phyloP scores from a whole-genome alignment of 163 green algal species.

The Chloromonas sp. region DNA sequence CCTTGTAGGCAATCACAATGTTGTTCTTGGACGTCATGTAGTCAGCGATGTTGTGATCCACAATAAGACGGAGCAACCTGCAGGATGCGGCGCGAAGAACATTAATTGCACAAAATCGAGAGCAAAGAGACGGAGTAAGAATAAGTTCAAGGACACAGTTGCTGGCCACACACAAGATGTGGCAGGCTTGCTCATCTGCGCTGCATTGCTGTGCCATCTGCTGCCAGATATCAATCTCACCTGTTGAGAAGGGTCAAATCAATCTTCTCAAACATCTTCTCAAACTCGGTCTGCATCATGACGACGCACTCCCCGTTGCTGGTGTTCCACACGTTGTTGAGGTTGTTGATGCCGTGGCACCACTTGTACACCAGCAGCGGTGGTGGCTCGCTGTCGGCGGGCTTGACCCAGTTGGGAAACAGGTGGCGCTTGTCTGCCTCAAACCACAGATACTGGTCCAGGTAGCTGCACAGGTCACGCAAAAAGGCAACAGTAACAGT shows the following conservation, averaged over 20 bases:
- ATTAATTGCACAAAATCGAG: too few species aligned
- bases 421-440: constrained; percentile 95
- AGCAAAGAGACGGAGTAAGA: not conserved
- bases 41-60: constrained; percentile 99
- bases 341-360: constrained; percentile 98
- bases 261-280: constrained; percentile 98
- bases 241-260: constrained; percentile 92
- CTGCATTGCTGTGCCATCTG: too few species aligned
- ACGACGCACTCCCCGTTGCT: constrained; percentile 94
- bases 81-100: not conserved
- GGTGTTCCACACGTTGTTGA: constrained; percentile 95
- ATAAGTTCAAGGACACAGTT: not conserved
- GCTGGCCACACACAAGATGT: too few species aligned
- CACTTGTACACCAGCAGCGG: constrained; percentile 99
- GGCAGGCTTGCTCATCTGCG: too few species aligned
- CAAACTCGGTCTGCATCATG: constrained; percentile 92
- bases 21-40: constrained; percentile 99
- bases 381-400: constrained; percentile 90
- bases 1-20: constrained; percentile 98
- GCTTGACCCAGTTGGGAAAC: constrained; percentile 99
- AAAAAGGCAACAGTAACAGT: not conserved
- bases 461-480: constrained; percentile 48
- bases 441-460: constrained; percentile 99
- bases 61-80: constrained; percentile 92
- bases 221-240: constrained; percentile 3